A percentile compares a stretch with the other conserved stretches of the same genome.
Evolutionary conservation across 805 yeast genomes (phyloP).

Genomic region (Kodamaea neixiangensis): DNA sequence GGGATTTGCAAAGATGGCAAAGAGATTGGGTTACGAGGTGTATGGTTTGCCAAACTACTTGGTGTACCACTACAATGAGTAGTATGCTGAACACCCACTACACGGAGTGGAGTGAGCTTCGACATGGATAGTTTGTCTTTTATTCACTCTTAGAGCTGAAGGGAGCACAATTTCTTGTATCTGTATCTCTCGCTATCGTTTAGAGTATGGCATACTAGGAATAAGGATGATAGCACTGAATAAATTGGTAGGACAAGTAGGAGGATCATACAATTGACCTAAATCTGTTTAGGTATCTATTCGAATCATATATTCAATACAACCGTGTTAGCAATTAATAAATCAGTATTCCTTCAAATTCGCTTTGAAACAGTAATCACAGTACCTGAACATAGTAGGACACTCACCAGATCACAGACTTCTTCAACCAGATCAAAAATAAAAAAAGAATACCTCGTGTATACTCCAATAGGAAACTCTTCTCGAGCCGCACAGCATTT

Average conservation of each 20-base stretch:
- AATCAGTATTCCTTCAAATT: too few species aligned
- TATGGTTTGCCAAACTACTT: slow-evolving; percentile 93
- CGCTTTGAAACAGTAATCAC: too few species aligned
- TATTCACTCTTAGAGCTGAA: neutral
- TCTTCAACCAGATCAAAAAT: too few species aligned
- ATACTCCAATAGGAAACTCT: slow-evolving; percentile 12
- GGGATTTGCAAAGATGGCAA: slow-evolving; percentile 98
- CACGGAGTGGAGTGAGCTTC: neutral
- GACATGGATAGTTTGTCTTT: neutral
- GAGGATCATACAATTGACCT: neutral
- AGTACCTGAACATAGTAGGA: too few species aligned
- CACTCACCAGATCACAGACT: too few species aligned
- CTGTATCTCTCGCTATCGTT: neutral
- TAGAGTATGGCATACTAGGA: neutral
- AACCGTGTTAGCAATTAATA: too few species aligned
- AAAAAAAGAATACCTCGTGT: too few species aligned
- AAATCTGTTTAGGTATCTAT: too few species aligned
- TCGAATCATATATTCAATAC: too few species aligned
- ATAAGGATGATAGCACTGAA: neutral
- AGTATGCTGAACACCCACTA: slow-evolving; percentile 42
- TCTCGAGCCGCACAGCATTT: slow-evolving; percentile 14
- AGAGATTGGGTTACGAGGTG: slow-evolving; percentile 86
- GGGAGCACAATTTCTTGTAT: neutral
- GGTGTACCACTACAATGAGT: slow-evolving; percentile 88
- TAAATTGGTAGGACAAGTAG: neutral